Percentiles rank a stretch among this genome's conserved stretches.
Evolutionary conservation across 306 rosid species (phyloP).

Genomic region (Cucurbita ficifolia): DNA sequence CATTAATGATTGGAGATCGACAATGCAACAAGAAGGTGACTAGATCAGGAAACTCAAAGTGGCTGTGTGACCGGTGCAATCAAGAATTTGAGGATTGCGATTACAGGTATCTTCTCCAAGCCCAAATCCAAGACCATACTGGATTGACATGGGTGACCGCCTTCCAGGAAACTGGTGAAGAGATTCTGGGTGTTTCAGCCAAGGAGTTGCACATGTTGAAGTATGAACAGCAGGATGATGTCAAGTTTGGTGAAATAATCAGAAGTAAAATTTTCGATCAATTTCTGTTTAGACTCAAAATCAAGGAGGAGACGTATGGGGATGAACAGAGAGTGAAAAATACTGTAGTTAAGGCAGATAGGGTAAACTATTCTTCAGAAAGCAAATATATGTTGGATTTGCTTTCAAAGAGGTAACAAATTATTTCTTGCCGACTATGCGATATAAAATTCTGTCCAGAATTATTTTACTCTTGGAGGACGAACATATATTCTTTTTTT

Average conservation of each 20-base stretch:
- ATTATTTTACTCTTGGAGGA: background rate
- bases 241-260: constrained; percentile 47
- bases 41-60: constrained; percentile 37
- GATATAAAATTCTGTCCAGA: background rate
- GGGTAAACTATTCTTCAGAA: constrained; percentile 55
- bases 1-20: constrained; percentile 86
- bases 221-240: constrained; percentile 58
- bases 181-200: constrained; percentile 67
- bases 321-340: constrained; percentile 86
- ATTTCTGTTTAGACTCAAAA: constrained; percentile 62
- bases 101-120: constrained; percentile 92
- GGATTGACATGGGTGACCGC: constrained; percentile 97
- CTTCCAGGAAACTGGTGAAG: constrained; percentile 90
- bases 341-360: constrained; percentile 77
- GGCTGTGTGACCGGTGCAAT: constrained; percentile 93
- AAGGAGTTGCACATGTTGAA: constrained; percentile 65
- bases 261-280: constrained; percentile 49
- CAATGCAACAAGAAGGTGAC: constrained; percentile 83
- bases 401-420: constrained; percentile 39
- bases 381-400: constrained; percentile 52
- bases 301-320: constrained; percentile 73
- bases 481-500: background rate
- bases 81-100: constrained; percentile 89
- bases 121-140: constrained; percentile 73
- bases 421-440: background rate